Percentiles rank a stretch among this genome's conserved stretches.
phyloP scores from a whole-genome alignment of 2,329 filamentous ascomycete genomes.

The Pseudogymnoascus sp. region DNA sequence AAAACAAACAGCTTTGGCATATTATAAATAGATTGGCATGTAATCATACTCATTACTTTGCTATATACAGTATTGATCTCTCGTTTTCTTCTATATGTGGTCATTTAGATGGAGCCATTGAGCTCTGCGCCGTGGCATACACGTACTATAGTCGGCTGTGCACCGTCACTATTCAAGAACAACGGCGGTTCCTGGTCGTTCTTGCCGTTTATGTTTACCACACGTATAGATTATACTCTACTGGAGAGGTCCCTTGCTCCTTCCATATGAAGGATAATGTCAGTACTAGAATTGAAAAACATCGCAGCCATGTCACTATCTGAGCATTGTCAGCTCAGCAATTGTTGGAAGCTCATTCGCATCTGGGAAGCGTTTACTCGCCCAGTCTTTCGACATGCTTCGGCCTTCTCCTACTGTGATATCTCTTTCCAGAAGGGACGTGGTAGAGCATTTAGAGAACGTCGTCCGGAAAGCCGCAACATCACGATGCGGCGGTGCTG shows the following conservation, averaged over 20 bases:
- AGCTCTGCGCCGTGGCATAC: not conserved
- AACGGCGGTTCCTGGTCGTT: not conserved
- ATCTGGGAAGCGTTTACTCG: not conserved
- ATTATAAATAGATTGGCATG: not conserved
- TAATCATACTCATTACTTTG: not conserved
- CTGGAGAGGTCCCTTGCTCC: not conserved
- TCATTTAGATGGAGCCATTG: not conserved
- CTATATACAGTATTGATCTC: not conserved
- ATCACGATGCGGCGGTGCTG: not conserved
- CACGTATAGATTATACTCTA: not conserved
- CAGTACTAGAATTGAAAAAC: not conserved
- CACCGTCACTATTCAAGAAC: not conserved
- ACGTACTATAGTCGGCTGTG: not conserved
- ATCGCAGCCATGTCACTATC: not conserved
- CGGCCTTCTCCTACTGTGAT: conserved; percentile 1
- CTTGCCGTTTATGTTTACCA: not conserved
- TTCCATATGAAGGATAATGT: not conserved
- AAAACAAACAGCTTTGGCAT: not conserved
- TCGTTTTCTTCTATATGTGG: not conserved
- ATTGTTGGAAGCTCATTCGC: not conserved
- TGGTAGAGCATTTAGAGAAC: conserved; percentile 8
- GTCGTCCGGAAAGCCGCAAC: not conserved
- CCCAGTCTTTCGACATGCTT: not conserved
- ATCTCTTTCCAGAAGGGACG: conserved; percentile 3
- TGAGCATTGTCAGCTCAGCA: not conserved